Evolutionary conservation across 2,329 filamentous ascomycete species (phyloP), one percentile per base, ranked within the genome.

Genomic region (Rhinocladiella mackenziei): DNA sequence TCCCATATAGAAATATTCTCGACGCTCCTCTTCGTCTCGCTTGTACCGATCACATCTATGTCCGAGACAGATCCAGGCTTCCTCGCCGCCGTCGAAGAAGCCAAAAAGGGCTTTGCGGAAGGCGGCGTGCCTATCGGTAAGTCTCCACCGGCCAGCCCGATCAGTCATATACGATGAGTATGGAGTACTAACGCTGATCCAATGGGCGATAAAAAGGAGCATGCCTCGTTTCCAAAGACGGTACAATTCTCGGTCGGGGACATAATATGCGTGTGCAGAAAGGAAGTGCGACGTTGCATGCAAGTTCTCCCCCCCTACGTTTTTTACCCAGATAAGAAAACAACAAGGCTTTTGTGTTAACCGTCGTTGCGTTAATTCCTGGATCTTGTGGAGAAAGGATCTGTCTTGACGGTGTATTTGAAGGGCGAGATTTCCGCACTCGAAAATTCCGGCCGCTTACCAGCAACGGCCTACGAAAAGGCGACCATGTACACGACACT

Each of bases 401-500:
- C 32, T n/a, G 13, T 22, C 14, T 28, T 13, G 11, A n/a, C 20
- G 11, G 11, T 17, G 33, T 38, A 32, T 32, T 36, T 39, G 26
- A 54, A 88, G 83, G 85, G 79, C 53, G 85, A 89, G 63, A 89
- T 84, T 14, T 80, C 83, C 13, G 79, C 83, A n/a, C 72, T 89
- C 28, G 81, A 85, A 60, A 81, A 84, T 63, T 83, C 83, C 0
- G 84, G 84, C 33, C 78, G 84, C 28, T 74, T 87, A 15, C 80
- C 82, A 22, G 83, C 83, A 11, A 77, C 76, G 1, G 75, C 76
- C 4, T 89, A 88, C 64, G 74, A 74, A 54, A 81, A 80, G 20
- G 77, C 81, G 25, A 89, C 84, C n/a, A 88, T 89, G 83, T 89
- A 86, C 66, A 89, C 85, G 2, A 88, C 84, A 1, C 70, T 89